Evolutionary conservation across 768 basidiomycete species (phyloP), one percentile per base, ranked within the genome.

Genomic region (Tephrocybe sp.): DNA sequence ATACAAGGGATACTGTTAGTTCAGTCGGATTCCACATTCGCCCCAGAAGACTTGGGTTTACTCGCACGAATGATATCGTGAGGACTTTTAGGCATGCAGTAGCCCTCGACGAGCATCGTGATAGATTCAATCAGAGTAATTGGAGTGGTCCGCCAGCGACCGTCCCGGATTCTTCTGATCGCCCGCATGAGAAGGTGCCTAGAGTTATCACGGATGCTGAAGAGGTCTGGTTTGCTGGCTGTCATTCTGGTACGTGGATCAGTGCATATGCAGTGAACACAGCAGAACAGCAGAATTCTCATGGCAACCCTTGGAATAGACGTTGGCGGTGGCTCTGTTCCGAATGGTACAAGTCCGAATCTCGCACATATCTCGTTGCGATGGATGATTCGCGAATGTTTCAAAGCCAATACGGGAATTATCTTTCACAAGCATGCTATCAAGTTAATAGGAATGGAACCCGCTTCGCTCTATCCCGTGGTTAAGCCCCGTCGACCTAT

Each of bases 341-440:
- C 46, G 58, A 72, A 75, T 51, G 58, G 58, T 11, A 59, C 54
- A 3, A 31, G 47, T 1, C 61, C 65, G 12, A 63, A 61, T 9
- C 68, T 78, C 4, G 65, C 74, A 2, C 66, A 69, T 39, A 70
- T 76, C n/a, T 57, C 75, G 0, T 62, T 78, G 3, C 65, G 69
- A 4, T 78, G 82, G 81, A 81, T 83, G 79, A 62, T 83, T 52
- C 75, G 80, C 45, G 72, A 83, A 52, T 74, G 70, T 54, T 76
- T 81, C 66, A 61, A 64, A 21, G 47, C 68, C 3, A 55, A 74
- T 0, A 69, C 72, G 1, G 76, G 76, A 1, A 77, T 81, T 13
- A 11, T 43, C 5, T 50, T 50, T 42, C 37, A 29, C 25, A 22
- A 40, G 19, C 34, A 43, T 11, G 42, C 42, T 7, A 23, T 50